These are phyloP conservation scores for Taiozyma onychis DNA, from an alignment of 1,139 yeast genomes.

Conservation along the genomic window DNA sequence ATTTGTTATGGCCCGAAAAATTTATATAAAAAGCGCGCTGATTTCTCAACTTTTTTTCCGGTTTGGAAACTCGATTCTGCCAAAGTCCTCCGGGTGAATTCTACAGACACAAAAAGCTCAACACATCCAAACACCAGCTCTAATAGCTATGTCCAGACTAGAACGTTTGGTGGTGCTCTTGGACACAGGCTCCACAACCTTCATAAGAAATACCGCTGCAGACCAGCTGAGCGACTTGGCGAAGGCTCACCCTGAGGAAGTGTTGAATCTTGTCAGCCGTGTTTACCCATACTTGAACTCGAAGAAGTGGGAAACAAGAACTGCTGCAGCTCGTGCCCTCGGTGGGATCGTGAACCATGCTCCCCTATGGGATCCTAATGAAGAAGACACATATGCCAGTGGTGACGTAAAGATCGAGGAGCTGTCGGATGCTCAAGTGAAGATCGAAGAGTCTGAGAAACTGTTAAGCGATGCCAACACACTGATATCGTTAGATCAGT, in stretches of 20 bases:
- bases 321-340: slow-evolving; percentile 90
- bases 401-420: slow-evolving; percentile 28
- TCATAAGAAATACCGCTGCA: slow-evolving; percentile 94
- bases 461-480: slow-evolving; percentile 32
- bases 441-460: slow-evolving; percentile 9
- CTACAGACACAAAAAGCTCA: not conserved
- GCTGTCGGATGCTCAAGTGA: slow-evolving; percentile 1
- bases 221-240: slow-evolving; percentile 95
- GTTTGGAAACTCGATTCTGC: not conserved
- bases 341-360: slow-evolving; percentile 88
- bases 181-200: slow-evolving; percentile 93
- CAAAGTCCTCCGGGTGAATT: not conserved
- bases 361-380: slow-evolving; percentile 80
- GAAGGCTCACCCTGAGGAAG: slow-evolving; percentile 91
- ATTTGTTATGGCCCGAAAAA: not conserved
- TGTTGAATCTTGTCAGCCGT: slow-evolving; percentile 73
- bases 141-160: slow-evolving; percentile 35
- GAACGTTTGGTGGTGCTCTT: slow-evolving; percentile 73
- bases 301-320: slow-evolving; percentile 92
- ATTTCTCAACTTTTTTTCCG: not conserved
- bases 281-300: slow-evolving; percentile 86
- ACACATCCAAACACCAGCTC: not conserved
- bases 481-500: slow-evolving; percentile 52
- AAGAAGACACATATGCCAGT: slow-evolving; percentile 19
- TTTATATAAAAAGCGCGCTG: not conserved